Base-by-base conservation (phyloP, 148 eudicot species). In the Spergularia bocconei region DNA sequence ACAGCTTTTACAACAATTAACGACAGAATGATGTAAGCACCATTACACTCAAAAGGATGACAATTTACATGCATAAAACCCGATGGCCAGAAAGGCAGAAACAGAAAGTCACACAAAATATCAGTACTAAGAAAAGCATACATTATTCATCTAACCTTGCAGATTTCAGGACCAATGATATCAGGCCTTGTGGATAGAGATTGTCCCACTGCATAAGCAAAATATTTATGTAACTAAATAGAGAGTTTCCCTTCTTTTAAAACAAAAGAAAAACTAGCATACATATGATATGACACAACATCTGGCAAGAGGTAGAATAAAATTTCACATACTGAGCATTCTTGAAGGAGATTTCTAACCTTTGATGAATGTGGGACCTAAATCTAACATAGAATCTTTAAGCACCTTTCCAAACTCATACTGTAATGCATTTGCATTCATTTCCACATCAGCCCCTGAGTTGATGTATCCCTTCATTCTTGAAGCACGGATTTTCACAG, bases 161-260 rank as follows among this genome's bases (percentile, higher is more conserved):
- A 82, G 69, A 89, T 86, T 63, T 89, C 98, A 71, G 82, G 75
- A 63, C 99, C 99, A 70, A 89, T 86, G 62, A 96, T 89, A 82
- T 96, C 99, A 73, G 99, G 99, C 81, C 99, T 89, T 69, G 99
- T 96, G 63, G 99, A 88, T 75, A 96, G 97, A 75, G 99, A 96
- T 78, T 96, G 99, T 59, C 99, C 98, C 64, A 92, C 99, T 95
- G 98, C 89, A 85, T 75, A 72, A 78, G 69, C 47, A 75, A 83
- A 76, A 65, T 69, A 76, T 47, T 67, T 70, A 84, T 38, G 60
- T 72, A 55, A 75, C 75, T 38, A 39, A 23, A 12, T 11, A 19
- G 7, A 69, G 6, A 39, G 44, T 36, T 70, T 20, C 51, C 69
- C 7, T 20, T 13, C 6, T 20, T 25, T 44, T 44, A 44, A 44